Percentiles rank a stretch among this genome's conserved stretches.
Evolutionary conservation across 768 basidiomycete species (phyloP).

Genomic region (Phlegmacium glaucopus): DNA sequence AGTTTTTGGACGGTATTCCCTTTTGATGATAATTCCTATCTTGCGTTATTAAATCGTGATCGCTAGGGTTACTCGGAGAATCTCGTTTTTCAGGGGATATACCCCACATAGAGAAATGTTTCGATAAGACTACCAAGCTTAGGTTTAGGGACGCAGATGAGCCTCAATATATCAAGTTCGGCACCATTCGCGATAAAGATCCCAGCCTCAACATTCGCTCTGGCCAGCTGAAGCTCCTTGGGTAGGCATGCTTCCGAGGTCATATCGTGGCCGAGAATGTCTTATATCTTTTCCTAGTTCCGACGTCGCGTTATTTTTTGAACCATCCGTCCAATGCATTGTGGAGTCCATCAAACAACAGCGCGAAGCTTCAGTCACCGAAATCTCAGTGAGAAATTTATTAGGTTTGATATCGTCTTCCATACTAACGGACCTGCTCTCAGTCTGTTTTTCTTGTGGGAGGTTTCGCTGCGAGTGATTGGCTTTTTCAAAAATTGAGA

Average conservation of each 20-base stretch:
- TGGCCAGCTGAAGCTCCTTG: slow-evolving; percentile 42
- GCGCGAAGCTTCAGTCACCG: slow-evolving; percentile 1
- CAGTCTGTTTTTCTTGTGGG: slow-evolving; percentile 37
- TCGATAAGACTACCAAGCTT: slow-evolving; percentile 47
- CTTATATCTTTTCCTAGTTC: slow-evolving; percentile 5
- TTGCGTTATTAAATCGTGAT: not conserved
- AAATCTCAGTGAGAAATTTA: slow-evolving; percentile 10
- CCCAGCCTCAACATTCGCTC: slow-evolving; percentile 34
- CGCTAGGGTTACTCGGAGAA: slow-evolving; percentile 29
- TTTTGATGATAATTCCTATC: not conserved
- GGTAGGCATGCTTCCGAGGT: slow-evolving; percentile 24
- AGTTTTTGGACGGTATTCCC: slow-evolving; percentile 31
- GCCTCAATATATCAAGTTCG: slow-evolving; percentile 46
- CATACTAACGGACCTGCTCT: not conserved
- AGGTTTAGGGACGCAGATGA: slow-evolving; percentile 38
- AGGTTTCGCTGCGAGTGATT: slow-evolving; percentile 42
- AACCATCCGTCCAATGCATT: slow-evolving; percentile 24
- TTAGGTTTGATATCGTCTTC: not conserved
- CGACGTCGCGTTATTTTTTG: slow-evolving; percentile 23
- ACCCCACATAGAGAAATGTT: slow-evolving; percentile 36
- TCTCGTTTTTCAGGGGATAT: slow-evolving; percentile 40
- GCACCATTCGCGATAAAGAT: slow-evolving; percentile 38
- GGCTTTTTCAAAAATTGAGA: slow-evolving; percentile 33
- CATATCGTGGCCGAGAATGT: not conserved
- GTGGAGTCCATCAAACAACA: slow-evolving; percentile 17